These are phyloP conservation scores for Oryza glaberrima DNA, from an alignment of 176 grass and related monocot species.

Conservation along the genomic window DNA sequence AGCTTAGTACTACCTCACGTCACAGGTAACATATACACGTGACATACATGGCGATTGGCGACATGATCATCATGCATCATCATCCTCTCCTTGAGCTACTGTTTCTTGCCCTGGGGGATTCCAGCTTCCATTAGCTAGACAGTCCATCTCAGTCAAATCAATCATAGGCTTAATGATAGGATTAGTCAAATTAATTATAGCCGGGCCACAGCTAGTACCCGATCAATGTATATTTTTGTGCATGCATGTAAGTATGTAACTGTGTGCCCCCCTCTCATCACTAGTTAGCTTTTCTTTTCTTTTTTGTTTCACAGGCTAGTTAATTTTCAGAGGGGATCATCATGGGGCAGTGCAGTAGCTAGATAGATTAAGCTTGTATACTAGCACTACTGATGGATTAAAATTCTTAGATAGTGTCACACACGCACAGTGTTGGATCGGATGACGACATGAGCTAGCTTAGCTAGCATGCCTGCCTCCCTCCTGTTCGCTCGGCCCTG, in stretches of 20 bases:
- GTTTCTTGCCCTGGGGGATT: constrained; percentile 31
- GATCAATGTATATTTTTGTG: constrained; percentile 45
- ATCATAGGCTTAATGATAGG: constrained; percentile 45
- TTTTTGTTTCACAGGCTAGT: constrained; percentile 20
- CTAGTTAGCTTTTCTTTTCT: constrained; percentile 25
- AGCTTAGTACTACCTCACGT: constrained; percentile 38
- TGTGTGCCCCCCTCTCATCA: neutral
- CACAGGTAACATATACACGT: constrained; percentile 36
- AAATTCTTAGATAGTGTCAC: constrained; percentile 17
- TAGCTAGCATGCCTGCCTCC: neutral
- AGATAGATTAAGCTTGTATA: constrained; percentile 18
- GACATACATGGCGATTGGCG: constrained; percentile 15
- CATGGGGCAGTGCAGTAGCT: neutral
- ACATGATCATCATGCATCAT: neutral
- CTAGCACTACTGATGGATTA: neutral
- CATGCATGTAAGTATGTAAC: constrained; percentile 40
- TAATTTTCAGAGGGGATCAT: constrained; percentile 17
- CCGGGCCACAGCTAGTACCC: constrained; percentile 28
- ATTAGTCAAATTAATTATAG: constrained; percentile 35
- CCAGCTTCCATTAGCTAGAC: constrained; percentile 39
- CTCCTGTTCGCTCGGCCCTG: constrained; percentile 22
- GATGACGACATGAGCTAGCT: constrained; percentile 31
- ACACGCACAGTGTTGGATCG: constrained; percentile 5
- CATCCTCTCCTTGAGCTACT: constrained; percentile 18
- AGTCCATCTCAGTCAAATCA: constrained; percentile 20